phyloP scores from a whole-genome alignment of 495 filamentous ascomycete genomes.

The Aspergillus nanangensis region DNA sequence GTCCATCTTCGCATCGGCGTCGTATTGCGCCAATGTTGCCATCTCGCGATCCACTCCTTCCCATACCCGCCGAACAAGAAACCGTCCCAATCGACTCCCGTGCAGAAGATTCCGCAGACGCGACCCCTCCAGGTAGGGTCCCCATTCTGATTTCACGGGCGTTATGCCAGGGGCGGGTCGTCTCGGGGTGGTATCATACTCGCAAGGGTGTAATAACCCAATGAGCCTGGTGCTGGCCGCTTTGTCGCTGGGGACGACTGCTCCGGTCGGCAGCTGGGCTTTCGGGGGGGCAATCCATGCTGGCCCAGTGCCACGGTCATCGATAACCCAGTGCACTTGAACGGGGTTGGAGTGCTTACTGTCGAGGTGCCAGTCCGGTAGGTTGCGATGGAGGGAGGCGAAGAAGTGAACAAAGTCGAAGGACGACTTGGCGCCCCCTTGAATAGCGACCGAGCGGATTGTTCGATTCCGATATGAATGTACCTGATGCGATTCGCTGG shows the following conservation, averaged over 20 bases:
- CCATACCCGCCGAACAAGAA: conserved; percentile 21
- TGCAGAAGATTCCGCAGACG: conserved; percentile 34
- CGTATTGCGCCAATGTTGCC: conserved; percentile 14
- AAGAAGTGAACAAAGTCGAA: conserved; percentile 69
- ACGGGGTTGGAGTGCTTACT: conserved; percentile 33
- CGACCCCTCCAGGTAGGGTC: conserved; percentile 46
- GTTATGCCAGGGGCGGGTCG: conserved; percentile 20
- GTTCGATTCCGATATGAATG: background rate
- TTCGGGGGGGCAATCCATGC: conserved; percentile 6
- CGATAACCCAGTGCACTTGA: conserved; percentile 67
- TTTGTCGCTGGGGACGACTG: conserved; percentile 46
- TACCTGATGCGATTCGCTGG: background rate
- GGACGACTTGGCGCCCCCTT: conserved; percentile 65
- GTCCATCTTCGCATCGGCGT: conserved; percentile 19
- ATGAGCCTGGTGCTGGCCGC: conserved; percentile 53
- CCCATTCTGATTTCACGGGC: conserved; percentile 43
- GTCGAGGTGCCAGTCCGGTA: conserved; percentile 8
- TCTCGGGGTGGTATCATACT: conserved; percentile 38
- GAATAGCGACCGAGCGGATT: conserved; percentile 45
- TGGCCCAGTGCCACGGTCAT: conserved; percentile 59
- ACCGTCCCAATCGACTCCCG: conserved; percentile 23
- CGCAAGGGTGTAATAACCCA: conserved; percentile 48
- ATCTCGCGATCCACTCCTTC: conserved; percentile 15
- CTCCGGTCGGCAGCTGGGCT: conserved; percentile 43
- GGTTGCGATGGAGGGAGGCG: conserved; percentile 35